These are phyloP conservation scores for Daldinia decipiens DNA, from an alignment of 495 filamentous ascomycete genomes.

Conservation along the genomic window DNA sequence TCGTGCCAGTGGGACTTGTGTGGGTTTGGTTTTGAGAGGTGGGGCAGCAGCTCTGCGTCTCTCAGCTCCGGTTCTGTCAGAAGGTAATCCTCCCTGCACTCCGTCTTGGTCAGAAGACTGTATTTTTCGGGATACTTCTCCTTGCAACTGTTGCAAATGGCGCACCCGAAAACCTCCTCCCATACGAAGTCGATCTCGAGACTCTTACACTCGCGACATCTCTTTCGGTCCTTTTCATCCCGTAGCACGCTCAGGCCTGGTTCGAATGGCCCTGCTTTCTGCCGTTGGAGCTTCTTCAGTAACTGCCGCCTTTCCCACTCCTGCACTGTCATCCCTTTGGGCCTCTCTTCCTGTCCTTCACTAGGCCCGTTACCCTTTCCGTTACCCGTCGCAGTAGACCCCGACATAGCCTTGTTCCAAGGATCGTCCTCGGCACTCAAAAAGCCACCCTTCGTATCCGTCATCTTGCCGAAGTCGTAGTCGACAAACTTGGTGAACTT, in stretches of 20 bases:
- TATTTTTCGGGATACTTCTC: constrained; percentile 92
- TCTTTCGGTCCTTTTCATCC: constrained; percentile 69
- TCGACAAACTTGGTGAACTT: constrained; percentile 95
- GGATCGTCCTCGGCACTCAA: constrained; percentile 89
- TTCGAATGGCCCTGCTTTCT: constrained; percentile 85
- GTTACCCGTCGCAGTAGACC: constrained; percentile 49
- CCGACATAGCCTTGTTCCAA: constrained; percentile 78
- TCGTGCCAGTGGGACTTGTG: constrained; percentile 96
- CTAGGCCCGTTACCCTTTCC: constrained; percentile 38
- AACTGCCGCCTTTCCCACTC: constrained; percentile 92
- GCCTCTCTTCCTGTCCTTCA: constrained; percentile 68
- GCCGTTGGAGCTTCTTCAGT: constrained; percentile 71
- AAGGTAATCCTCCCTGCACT: constrained; percentile 93
- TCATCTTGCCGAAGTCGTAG: constrained; percentile 98
- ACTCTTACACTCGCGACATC: constrained; percentile 82
- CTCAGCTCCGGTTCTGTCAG: constrained; percentile 91
- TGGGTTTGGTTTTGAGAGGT: constrained; percentile 89
- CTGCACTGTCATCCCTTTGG: constrained; percentile 79
- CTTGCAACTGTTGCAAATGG: constrained; percentile 59
- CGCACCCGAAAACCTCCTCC: constrained; percentile 69
- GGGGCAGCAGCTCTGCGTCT: constrained; percentile 86
- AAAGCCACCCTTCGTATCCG: constrained; percentile 96
- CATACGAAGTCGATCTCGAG: constrained; percentile 95
- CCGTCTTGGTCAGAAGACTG: constrained; percentile 93
- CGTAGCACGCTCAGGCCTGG: constrained; percentile 79